Conservation (phyloP, 169 alveolate genomes). For the Plasmodium cynomolgi region DNA sequence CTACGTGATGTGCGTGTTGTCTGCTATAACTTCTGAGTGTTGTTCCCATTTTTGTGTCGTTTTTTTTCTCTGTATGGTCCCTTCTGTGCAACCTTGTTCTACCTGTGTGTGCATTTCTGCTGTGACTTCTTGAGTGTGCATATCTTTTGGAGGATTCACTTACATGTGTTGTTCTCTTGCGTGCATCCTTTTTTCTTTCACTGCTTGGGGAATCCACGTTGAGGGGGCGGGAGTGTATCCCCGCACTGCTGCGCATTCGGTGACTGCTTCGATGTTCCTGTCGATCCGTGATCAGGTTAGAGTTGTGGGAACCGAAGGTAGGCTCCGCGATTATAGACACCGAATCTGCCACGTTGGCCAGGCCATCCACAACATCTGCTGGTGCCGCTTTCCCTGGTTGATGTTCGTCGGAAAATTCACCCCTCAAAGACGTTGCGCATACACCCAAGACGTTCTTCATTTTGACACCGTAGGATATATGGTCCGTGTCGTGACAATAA, state of each 20-base stretch:
- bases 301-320: not conserved
- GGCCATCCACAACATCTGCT: not conserved
- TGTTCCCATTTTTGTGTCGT: not conserved
- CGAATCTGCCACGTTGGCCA: not conserved
- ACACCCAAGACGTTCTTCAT: not conserved
- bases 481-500: slow-evolving; percentile 49
- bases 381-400: not conserved
- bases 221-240: not conserved
- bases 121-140: not conserved
- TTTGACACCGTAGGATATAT: slow-evolving; percentile 15
- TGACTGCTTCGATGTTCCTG: not conserved
- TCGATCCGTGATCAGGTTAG: not conserved
- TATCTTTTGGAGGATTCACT: not conserved
- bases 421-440: not conserved
- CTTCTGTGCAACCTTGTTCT: not conserved
- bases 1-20: not conserved
- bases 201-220: not conserved
- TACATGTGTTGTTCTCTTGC: not conserved
- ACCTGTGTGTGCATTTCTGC: not conserved
- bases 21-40: not conserved
- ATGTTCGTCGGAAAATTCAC: not conserved
- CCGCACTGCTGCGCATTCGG: not conserved
- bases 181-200: not conserved
- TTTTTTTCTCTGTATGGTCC: not conserved
- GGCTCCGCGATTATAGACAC: not conserved